These are phyloP conservation scores for Neovahlkampfia damariscottae DNA, from an alignment of 78 protist genomes.

Conservation along the genomic window DNA sequence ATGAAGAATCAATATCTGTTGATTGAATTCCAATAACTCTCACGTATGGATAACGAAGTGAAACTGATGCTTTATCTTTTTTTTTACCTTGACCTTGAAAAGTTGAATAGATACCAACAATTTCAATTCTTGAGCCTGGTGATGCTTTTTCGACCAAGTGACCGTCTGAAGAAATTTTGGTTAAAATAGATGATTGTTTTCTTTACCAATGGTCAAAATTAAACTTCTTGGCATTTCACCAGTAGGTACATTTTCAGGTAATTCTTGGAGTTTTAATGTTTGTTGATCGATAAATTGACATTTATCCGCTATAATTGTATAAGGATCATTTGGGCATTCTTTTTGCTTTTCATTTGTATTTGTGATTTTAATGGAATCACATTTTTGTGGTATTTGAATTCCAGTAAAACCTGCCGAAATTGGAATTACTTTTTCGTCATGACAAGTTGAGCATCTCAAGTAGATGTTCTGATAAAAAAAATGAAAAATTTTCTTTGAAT, in stretches of 20 bases:
- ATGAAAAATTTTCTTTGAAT: too few relatives aligned
- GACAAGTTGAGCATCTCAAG: constrained; percentile 53
- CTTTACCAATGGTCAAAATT: too few relatives aligned
- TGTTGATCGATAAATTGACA: constrained; percentile 76
- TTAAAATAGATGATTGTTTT: too few relatives aligned
- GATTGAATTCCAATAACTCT: constrained; percentile 44
- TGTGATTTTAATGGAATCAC: constrained; percentile 36
- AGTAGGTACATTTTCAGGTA: constrained; percentile 92
- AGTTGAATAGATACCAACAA: constrained; percentile 69
- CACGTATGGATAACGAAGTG: constrained; percentile 53
- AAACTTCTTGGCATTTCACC: constrained; percentile 98
- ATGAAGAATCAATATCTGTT: neutral
- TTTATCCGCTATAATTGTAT: constrained; percentile 47
- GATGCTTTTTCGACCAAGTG: constrained; percentile 51
- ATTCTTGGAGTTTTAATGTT: constrained; percentile 90
- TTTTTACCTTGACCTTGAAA: neutral
- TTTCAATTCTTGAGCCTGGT: constrained; percentile 81
- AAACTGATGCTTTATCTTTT: constrained; percentile 12
- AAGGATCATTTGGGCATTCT: constrained; percentile 76
- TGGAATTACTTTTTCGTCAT: neutral
- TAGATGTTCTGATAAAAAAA: constrained; percentile 6
- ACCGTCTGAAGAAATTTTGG: constrained; percentile 66
- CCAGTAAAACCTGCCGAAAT: constrained; percentile 57
- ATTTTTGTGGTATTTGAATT: constrained; percentile 54
- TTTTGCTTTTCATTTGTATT: too few relatives aligned